Evolutionary conservation across 306 rosid species (phyloP).

Genomic region (Sophora flavescens): DNA sequence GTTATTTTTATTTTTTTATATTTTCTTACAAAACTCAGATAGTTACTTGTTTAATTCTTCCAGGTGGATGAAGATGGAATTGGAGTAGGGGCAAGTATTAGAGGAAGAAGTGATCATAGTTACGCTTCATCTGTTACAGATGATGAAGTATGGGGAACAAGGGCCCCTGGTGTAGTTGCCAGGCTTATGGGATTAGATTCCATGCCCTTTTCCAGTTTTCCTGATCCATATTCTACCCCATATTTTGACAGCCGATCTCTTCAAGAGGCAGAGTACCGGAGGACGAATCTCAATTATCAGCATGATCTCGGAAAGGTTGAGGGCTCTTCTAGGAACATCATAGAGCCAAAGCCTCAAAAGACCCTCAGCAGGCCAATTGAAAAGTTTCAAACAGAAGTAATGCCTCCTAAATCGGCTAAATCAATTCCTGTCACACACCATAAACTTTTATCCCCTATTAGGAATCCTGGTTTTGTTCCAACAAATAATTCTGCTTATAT

Average conservation of each 20-base stretch:
- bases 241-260: constrained; percentile 68
- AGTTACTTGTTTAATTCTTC: constrained; percentile 31
- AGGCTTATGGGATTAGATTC: constrained; percentile 88
- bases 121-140: constrained; percentile 78
- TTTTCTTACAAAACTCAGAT: constrained; percentile 26
- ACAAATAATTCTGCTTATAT: constrained; percentile 72
- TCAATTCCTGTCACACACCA: constrained; percentile 84
- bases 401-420: constrained; percentile 86
- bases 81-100: constrained; percentile 51
- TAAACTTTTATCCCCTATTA: constrained; percentile 86
- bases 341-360: constrained; percentile 64
- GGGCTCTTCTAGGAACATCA: constrained; percentile 51
- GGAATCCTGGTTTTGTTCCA: constrained; percentile 72
- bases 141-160: constrained; percentile 67
- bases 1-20: not conserved
- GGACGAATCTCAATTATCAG: constrained; percentile 56
- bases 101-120: constrained; percentile 62
- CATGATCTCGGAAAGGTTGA: constrained; percentile 55
- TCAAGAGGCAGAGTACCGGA: constrained; percentile 54
- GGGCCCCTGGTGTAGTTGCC: constrained; percentile 76
- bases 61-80: constrained; percentile 68
- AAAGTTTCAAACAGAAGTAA: constrained; percentile 78
- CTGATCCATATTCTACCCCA: constrained; percentile 63
- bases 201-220: constrained; percentile 66
- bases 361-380: constrained; percentile 62